Conservation (phyloP, 208 protist species). For the Acanthamoeba healyi region DNA sequence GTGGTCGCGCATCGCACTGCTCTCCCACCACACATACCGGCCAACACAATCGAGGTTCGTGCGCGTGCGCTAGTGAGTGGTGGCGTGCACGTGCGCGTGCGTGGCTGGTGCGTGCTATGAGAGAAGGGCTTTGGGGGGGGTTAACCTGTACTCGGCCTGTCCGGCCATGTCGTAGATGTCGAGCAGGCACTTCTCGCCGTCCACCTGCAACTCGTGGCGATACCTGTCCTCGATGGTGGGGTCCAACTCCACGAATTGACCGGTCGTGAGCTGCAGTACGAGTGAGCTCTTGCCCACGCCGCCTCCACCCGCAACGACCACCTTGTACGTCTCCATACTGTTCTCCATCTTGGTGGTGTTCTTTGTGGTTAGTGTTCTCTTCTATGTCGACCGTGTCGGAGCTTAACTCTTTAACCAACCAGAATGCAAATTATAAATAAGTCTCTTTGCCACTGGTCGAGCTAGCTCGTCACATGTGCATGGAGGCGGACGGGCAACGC, state of each 20-base stretch:
- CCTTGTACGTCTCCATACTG: too few relatives aligned
- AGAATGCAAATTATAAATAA: too few relatives aligned
- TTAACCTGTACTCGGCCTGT: not conserved
- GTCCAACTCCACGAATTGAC: constrained; percentile 59
- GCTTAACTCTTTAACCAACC: too few relatives aligned
- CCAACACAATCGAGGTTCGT: not conserved
- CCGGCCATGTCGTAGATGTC: not conserved
- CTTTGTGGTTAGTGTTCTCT: too few relatives aligned
- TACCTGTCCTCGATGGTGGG: constrained; percentile 83
- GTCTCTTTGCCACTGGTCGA: too few relatives aligned
- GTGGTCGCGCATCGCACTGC: not conserved
- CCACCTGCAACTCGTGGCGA: constrained; percentile 74
- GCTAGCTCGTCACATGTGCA: not conserved
- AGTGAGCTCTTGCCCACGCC: constrained; percentile 54
- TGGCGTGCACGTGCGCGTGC: too few relatives aligned
- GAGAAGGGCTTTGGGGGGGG: not conserved
- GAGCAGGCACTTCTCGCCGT: not conserved
- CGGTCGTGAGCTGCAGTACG: not conserved
- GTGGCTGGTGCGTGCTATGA: not conserved
- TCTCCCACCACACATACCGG: not conserved
- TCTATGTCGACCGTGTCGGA: too few relatives aligned
- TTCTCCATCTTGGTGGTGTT: too few relatives aligned
- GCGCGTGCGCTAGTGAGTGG: too few relatives aligned
- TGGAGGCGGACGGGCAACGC: constrained; percentile 14
- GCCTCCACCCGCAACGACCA: not conserved